These are phyloP conservation scores for Recurvomyces mirabilis DNA, from an alignment of 495 filamentous ascomycete genomes.

Conservation along the genomic window DNA sequence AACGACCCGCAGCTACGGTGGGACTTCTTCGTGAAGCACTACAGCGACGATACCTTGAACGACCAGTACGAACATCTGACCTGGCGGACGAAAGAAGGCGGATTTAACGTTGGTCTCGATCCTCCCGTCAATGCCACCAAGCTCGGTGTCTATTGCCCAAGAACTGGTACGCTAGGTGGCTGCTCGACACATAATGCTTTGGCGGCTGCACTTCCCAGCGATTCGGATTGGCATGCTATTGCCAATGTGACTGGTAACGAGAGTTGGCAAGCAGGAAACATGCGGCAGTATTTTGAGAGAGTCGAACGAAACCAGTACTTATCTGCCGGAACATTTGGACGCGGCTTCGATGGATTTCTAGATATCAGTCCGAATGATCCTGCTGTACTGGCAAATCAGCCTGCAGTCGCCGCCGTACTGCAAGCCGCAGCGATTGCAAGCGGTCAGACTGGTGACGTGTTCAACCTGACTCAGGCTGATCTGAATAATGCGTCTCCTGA, in stretches of 20 bases:
- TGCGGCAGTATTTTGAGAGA: constrained; percentile 39
- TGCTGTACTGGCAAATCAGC: background rate
- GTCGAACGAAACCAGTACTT: constrained; percentile 47
- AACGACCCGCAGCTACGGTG: constrained; percentile 35
- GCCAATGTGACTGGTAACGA: constrained; percentile 38
- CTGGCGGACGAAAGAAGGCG: constrained; percentile 18
- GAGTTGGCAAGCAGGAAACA: constrained; percentile 37
- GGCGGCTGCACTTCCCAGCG: constrained; percentile 33
- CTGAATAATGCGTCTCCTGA: constrained; percentile 37
- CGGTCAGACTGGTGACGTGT: background rate
- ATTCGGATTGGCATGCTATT: constrained; percentile 38
- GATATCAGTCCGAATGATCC: constrained; percentile 30
- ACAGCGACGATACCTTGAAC: constrained; percentile 26
- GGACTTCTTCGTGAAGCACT: constrained; percentile 39
- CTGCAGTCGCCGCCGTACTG: background rate
- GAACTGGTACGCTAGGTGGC: constrained; percentile 39
- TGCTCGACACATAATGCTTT: constrained; percentile 42
- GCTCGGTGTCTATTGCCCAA: constrained; percentile 40
- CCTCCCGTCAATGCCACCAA: constrained; percentile 35
- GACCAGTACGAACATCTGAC: constrained; percentile 22
- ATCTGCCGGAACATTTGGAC: constrained; percentile 33
- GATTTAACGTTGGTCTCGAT: constrained; percentile 26
- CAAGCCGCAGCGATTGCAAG: background rate
- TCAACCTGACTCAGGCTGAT: constrained; percentile 25
- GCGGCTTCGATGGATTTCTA: constrained; percentile 52